Evolutionary conservation across 2,329 filamentous ascomycete genomes (phyloP), one percentile per base, ranked within the genome.

Genomic region (Cladosporium sp.): DNA sequence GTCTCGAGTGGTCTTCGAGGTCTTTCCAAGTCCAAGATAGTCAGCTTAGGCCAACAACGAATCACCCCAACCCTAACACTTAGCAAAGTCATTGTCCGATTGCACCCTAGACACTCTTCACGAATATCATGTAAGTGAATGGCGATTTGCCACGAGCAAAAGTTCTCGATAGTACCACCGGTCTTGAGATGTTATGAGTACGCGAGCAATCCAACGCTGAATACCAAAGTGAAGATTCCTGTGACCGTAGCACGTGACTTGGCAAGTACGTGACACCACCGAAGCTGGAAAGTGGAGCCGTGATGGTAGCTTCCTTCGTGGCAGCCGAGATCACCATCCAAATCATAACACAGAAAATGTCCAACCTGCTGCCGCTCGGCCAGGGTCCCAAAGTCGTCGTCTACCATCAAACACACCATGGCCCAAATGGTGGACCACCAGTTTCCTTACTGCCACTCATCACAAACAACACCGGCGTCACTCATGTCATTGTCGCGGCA

Each of bases 401-500:
- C 66, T 91, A 91, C 72, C 86, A 88, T 69, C 88, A 91, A 74
- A 91, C 88, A 0, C 84, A 88, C 69, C 84, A 89, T 71, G 81
- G 82, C 64, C 78, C 80, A 11, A 78, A 84, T 28, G 65, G 70
- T 66, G 81, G 83, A 61, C 80, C 80, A 35, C 85, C 85, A 69
- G 82, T 89, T 67, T 88, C 87, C 6, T 80, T 90, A 68, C 81
- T 89, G 0, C 88, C 88, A 0, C 80, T 90, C 50, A 75, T 88
- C 63, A 81, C 82, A 49, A 82, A 86, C 67, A 81, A 84, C 68
- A 88, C 86, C 5, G 85, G 86, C 10, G 79, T 88, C 59, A 96
- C 93, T 0, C 93, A 97, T 79, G 83, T 97, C 67, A 93, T 96
- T 71, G 80, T 97, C 58, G 92, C 91, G 6, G 93, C 93, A 14